Conservation (phyloP, 352 stramenopile species). For the Pythium aphanidermatum region DNA sequence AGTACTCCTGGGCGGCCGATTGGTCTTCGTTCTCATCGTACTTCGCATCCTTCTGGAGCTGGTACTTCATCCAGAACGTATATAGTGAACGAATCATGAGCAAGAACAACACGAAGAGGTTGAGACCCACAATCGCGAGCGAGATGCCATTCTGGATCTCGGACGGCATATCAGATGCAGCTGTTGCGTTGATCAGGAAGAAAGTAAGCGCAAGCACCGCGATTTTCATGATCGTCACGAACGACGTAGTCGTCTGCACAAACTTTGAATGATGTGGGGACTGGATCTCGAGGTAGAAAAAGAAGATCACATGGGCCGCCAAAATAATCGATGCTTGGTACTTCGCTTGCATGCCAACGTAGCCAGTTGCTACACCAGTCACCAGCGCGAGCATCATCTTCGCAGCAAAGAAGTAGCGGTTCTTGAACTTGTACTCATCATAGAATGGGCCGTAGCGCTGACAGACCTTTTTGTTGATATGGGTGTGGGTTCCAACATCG, state of each 20-base stretch:
- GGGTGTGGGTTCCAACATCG: slow-evolving; percentile 67
- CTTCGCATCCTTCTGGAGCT: slow-evolving; percentile 24
- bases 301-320: slow-evolving; percentile 28
- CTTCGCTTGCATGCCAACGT: slow-evolving; percentile 21
- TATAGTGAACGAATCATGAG: slow-evolving; percentile 31
- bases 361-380: slow-evolving; percentile 27
- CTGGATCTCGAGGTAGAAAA: slow-evolving; percentile 29
- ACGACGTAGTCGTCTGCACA: slow-evolving; percentile 29
- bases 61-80: slow-evolving; percentile 32
- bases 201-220: slow-evolving; percentile 27
- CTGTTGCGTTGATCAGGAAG: slow-evolving; percentile 31
- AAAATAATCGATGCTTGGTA: slow-evolving; percentile 31
- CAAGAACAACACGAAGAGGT: slow-evolving; percentile 32
- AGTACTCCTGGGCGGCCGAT: slow-evolving; percentile 22
- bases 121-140: slow-evolving; percentile 28
- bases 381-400: slow-evolving; percentile 44
- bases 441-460: slow-evolving; percentile 78
- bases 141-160: slow-evolving; percentile 31
- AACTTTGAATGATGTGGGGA: slow-evolving; percentile 28
- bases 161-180: slow-evolving; percentile 15
- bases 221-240: slow-evolving; percentile 41
- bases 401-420: slow-evolving; percentile 78
- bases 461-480: slow-evolving; percentile 81
- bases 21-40: slow-evolving; percentile 18
- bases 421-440: slow-evolving; percentile 87